Conservation (phyloP, 371 early-diverging fungal species). For the Syncephalastrum racemosum region DNA sequence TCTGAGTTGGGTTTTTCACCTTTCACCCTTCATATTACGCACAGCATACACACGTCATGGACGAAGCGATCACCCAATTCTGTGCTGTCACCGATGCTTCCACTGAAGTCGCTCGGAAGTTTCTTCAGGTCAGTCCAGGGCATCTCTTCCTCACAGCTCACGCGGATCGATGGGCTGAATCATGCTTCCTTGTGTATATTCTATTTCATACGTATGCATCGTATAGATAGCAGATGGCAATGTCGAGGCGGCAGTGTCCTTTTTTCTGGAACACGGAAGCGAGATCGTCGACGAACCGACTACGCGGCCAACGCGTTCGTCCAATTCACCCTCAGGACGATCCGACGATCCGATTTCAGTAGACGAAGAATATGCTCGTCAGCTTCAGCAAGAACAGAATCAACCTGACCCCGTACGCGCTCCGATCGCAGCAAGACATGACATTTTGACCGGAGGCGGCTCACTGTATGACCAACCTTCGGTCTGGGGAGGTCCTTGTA, state of each 20-base stretch:
- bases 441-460: slow-evolving; percentile 64
- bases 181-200: not conserved
- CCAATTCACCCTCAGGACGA: slow-evolving; percentile 4
- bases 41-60: slow-evolving; percentile 10
- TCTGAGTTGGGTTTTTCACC: slow-evolving; percentile 2
- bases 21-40: not conserved
- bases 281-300: not conserved
- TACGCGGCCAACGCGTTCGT: not conserved
- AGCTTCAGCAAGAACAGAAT: slow-evolving; percentile 46
- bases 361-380: slow-evolving; percentile 56
- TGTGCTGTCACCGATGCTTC: slow-evolving; percentile 43
- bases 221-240: slow-evolving; percentile 43
- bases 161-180: too few species aligned
- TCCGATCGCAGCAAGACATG: slow-evolving; percentile 75
- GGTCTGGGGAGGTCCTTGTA: slow-evolving; percentile 1
- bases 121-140: slow-evolving; percentile 31
- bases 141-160: not conserved
- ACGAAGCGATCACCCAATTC: slow-evolving; percentile 34
- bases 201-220: not conserved
- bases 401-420: slow-evolving; percentile 58
- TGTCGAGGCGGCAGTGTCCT: slow-evolving; percentile 39
- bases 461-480: slow-evolving; percentile 11
- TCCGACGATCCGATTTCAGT: not conserved
- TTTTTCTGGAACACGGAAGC: slow-evolving; percentile 41
- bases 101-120: slow-evolving; percentile 35